phyloP scores from a whole-genome alignment of 129 eudicot genomes.

The Gnaphalium uliginosum region DNA sequence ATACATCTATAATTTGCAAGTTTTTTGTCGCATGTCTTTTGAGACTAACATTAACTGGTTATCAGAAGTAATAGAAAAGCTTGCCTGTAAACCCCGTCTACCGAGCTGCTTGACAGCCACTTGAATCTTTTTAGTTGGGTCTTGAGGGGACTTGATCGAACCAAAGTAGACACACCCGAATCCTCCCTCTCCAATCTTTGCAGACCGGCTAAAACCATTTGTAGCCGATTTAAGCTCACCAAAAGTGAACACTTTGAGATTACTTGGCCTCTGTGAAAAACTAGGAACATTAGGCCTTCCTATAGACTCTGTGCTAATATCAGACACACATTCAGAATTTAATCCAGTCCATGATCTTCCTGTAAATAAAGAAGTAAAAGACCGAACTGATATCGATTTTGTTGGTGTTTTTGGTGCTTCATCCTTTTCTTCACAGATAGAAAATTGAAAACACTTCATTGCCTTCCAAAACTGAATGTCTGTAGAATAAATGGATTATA shows the following conservation, averaged over 20 bases:
- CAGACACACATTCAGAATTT: constrained; percentile 62
- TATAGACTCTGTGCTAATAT: constrained; percentile 68
- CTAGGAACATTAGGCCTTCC: constrained; percentile 46
- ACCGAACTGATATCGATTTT: constrained; percentile 40
- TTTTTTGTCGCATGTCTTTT: not conserved
- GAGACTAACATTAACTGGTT: not conserved
- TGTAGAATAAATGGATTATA: not conserved
- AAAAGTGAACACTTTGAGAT: constrained; percentile 72
- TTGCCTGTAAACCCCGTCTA: constrained; percentile 87
- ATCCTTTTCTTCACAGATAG: constrained; percentile 52
- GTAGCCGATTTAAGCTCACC: constrained; percentile 73
- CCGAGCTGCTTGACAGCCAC: constrained; percentile 92
- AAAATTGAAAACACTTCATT: constrained; percentile 71
- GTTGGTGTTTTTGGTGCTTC: constrained; percentile 47
- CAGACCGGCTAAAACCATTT: constrained; percentile 71
- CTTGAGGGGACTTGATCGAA: constrained; percentile 56
- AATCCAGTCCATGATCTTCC: constrained; percentile 65
- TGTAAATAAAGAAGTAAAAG: constrained; percentile 47
- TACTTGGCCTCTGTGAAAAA: constrained; percentile 60
- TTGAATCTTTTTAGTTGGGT: constrained; percentile 52
- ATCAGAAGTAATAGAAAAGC: constrained; percentile 14
- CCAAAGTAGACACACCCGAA: constrained; percentile 89
- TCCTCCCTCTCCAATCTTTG: constrained; percentile 94
- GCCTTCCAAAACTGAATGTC: constrained; percentile 28
- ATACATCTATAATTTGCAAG: not conserved